Conservation (phyloP, 345 rosid genomes). For the Arabis alpina region DNA sequence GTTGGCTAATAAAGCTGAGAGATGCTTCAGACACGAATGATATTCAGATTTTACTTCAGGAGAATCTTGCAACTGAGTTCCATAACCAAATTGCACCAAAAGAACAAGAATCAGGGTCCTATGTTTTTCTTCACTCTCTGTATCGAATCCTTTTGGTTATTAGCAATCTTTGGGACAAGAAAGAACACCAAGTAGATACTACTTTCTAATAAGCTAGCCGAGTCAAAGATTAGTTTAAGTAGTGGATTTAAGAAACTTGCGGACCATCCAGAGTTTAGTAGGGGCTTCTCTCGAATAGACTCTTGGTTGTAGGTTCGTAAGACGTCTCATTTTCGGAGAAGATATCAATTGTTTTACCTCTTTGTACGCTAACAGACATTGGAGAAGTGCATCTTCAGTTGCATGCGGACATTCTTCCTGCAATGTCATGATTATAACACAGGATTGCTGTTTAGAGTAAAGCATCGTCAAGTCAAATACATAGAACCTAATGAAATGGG, state of each 20-base stretch:
- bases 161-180: no score
- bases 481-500: neutral
- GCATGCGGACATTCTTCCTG: slow-evolving; percentile 45
- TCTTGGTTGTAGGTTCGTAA: no score
- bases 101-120: slow-evolving; percentile 18
- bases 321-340: neutral
- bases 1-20: slow-evolving; percentile 51
- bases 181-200: no score
- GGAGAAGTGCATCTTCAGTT: slow-evolving; percentile 57
- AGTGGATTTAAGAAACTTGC: no score
- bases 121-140: neutral
- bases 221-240: no score
- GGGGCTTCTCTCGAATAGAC: no score
- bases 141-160: no score
- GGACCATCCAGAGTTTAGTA: no score
- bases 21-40: slow-evolving; percentile 71
- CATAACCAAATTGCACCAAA: slow-evolving; percentile 62
- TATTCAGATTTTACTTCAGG: slow-evolving; percentile 63
- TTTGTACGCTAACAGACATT: slow-evolving; percentile 72
- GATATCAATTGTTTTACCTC: slow-evolving; percentile 53
- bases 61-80: slow-evolving; percentile 52
- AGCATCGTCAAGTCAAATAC: neutral
- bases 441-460: neutral
- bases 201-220: no score
- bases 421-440: slow-evolving; percentile 15